phyloP scores from a whole-genome alignment of 2,329 filamentous ascomycete species.

The Colletotrichum ledebouriae region DNA sequence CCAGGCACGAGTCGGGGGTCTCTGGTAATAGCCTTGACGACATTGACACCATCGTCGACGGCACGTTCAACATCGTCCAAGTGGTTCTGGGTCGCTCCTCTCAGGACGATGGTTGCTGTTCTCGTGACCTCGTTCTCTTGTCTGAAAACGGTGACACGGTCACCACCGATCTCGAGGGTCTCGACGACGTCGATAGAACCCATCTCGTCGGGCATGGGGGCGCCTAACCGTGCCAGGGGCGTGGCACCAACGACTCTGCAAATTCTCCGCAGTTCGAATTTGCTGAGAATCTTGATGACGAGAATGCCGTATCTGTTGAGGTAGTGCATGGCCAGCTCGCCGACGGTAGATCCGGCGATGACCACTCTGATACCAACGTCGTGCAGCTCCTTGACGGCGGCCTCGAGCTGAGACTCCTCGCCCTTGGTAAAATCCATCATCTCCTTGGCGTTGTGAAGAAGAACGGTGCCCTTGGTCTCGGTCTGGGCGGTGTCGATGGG shows the following conservation, averaged over 20 bases:
- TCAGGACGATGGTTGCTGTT: constrained; percentile 93
- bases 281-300: constrained; percentile 96
- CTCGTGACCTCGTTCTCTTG: constrained; percentile 94
- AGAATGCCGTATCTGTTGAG: constrained; percentile 97
- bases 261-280: constrained; percentile 94
- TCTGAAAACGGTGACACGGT: constrained; percentile 97
- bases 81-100: constrained; percentile 97
- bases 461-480: constrained; percentile 97
- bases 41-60: constrained; percentile 98
- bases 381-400: constrained; percentile 92
- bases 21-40: constrained; percentile 97
- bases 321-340: constrained; percentile 93
- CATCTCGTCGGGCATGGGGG: constrained; percentile 99
- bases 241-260: constrained; percentile 97
- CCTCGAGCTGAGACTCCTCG: constrained; percentile 92
- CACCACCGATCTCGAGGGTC: constrained; percentile 96
- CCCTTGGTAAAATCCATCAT: constrained; percentile 99
- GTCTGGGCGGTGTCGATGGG: constrained; percentile 96
- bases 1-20: constrained; percentile 93
- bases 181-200: constrained; percentile 94
- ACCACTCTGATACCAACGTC: constrained; percentile 94
- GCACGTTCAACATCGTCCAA: constrained; percentile 97
- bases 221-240: constrained; percentile 93
- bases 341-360: constrained; percentile 91
- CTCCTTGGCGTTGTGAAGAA: constrained; percentile 97